Evolutionary conservation across 768 basidiomycete species (phyloP).

Genomic region (Amanita rimosa): DNA sequence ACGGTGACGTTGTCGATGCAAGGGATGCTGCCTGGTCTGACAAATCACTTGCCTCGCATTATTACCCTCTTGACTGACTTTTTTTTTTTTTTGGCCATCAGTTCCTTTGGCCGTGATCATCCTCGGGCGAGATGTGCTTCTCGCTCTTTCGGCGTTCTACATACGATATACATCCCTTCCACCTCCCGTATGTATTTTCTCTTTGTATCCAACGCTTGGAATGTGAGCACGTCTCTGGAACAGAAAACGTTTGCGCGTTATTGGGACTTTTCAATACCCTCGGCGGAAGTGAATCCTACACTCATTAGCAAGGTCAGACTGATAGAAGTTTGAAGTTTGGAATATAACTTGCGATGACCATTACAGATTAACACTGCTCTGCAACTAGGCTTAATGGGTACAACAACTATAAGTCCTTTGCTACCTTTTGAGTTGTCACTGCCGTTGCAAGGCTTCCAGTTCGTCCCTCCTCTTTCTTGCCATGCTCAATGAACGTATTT

Average conservation of each 20-base stretch:
- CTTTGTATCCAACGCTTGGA: neutral
- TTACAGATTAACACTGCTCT: conserved; percentile 81
- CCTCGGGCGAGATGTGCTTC: conserved; percentile 77
- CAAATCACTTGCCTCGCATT: neutral
- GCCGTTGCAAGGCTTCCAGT: conserved; percentile 67
- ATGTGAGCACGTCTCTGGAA: neutral
- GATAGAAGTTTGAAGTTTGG: neutral
- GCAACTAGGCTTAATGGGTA: conserved; percentile 86
- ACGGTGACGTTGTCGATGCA: conserved; percentile 79
- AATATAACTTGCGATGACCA: neutral
- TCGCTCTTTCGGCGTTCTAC: conserved; percentile 85
- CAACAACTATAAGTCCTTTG: conserved; percentile 77
- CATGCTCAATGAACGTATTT: conserved; percentile 1
- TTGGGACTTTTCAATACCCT: conserved; percentile 94
- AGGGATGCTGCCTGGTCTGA: conserved; percentile 70
- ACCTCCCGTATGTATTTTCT: conserved; percentile 50
- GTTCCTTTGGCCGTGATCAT: conserved; percentile 82
- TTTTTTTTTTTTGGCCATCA: neutral
- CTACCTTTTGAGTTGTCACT: conserved; percentile 45
- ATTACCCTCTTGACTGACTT: conserved; percentile 4
- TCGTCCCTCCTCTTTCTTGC: conserved; percentile 19
- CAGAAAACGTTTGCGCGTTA: conserved; percentile 90
- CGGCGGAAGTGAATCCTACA: conserved; percentile 90
- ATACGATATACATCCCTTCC: conserved; percentile 89
- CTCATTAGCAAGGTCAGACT: conserved; percentile 74